phyloP scores from a whole-genome alignment of 2,329 filamentous ascomycete genomes.

The Pseudonectria buxi region DNA sequence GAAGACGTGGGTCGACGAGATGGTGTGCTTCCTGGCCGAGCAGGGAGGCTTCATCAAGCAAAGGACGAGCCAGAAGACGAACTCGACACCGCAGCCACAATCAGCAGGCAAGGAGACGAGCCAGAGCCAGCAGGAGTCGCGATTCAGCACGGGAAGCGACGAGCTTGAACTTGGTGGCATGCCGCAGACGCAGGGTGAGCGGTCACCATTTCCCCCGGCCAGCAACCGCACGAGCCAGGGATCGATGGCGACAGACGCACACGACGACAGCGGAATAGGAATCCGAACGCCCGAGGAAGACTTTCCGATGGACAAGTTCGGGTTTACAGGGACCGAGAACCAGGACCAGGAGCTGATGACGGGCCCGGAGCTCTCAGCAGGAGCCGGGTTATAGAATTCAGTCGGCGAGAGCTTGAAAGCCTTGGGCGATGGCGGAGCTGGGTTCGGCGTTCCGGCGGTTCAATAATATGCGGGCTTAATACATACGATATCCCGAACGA shows the following conservation, averaged over 20 bases:
- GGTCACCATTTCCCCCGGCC: constrained; percentile 43
- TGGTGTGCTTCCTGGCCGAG: constrained; percentile 83
- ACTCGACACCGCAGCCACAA: constrained; percentile 27
- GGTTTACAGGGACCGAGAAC: constrained; percentile 33
- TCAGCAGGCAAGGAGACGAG: constrained; percentile 29
- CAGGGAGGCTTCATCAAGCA: constrained; percentile 79
- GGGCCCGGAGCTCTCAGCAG: constrained; percentile 23
- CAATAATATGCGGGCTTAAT: constrained; percentile 18
- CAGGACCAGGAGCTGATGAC: constrained; percentile 29
- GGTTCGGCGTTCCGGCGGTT: constrained; percentile 18
- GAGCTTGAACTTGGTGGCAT: constrained; percentile 39
- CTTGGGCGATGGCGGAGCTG: constrained; percentile 2
- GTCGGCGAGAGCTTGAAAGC: constrained; percentile 1
- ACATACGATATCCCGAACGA: constrained; percentile 16
- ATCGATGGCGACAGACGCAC: constrained; percentile 31
- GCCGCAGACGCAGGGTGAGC: constrained; percentile 41
- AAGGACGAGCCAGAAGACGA: constrained; percentile 32
- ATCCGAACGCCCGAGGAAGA: constrained; percentile 63
- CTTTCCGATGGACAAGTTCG: constrained; percentile 54
- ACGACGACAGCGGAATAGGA: constrained; percentile 71
- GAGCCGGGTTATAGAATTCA: constrained; percentile 11
- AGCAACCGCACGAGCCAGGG: constrained; percentile 36
- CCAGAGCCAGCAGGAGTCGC: constrained; percentile 27
- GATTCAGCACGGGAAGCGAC: constrained; percentile 40
- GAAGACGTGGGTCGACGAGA: constrained; percentile 93